Evolutionary conservation across 768 basidiomycete species (phyloP).

Genomic region (Rossbeevera mucosa): DNA sequence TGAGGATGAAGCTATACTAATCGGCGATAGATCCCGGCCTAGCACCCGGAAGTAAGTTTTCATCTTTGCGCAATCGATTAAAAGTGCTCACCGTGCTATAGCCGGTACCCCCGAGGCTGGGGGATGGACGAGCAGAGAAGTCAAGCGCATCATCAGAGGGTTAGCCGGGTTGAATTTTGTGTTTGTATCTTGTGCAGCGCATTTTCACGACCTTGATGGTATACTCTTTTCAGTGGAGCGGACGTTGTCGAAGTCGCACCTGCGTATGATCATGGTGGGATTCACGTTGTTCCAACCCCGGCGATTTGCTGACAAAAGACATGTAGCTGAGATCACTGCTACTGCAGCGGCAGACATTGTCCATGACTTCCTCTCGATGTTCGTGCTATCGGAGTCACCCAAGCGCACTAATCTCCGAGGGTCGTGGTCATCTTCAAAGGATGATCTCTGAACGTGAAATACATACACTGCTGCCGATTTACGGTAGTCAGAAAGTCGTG

Average conservation of each 20-base stretch:
- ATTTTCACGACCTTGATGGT: neutral
- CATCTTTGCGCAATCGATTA: neutral
- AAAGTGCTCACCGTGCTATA: slow-evolving; percentile 23
- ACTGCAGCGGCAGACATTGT: slow-evolving; percentile 43
- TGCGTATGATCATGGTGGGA: slow-evolving; percentile 25
- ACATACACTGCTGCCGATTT: no score
- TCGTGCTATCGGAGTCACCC: slow-evolving; percentile 29
- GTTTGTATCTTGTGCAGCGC: slow-evolving; percentile 33
- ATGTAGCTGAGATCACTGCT: slow-evolving; percentile 37
- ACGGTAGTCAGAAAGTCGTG: no score
- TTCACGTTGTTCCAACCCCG: neutral
- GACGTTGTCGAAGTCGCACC: slow-evolving; percentile 26
- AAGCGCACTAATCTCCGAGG: slow-evolving; percentile 12
- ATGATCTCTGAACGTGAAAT: slow-evolving; percentile 26
- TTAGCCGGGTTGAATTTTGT: slow-evolving; percentile 76
- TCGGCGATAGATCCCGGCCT: slow-evolving; percentile 58
- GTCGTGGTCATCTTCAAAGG: slow-evolving; percentile 5
- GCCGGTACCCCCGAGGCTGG: slow-evolving; percentile 84
- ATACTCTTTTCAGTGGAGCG: slow-evolving; percentile 13
- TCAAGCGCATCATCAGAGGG: slow-evolving; percentile 77
- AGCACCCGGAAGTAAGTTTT: slow-evolving; percentile 67
- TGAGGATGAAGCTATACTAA: slow-evolving; percentile 1
- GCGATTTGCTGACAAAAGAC: slow-evolving; percentile 6
- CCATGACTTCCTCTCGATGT: slow-evolving; percentile 42
- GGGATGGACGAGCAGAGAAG: slow-evolving; percentile 80